A percentile compares a stretch with the other conserved stretches of the same genome.
Conservation (phyloP, 495 filamentous ascomycete genomes). For the Penicillium tannophilum region DNA sequence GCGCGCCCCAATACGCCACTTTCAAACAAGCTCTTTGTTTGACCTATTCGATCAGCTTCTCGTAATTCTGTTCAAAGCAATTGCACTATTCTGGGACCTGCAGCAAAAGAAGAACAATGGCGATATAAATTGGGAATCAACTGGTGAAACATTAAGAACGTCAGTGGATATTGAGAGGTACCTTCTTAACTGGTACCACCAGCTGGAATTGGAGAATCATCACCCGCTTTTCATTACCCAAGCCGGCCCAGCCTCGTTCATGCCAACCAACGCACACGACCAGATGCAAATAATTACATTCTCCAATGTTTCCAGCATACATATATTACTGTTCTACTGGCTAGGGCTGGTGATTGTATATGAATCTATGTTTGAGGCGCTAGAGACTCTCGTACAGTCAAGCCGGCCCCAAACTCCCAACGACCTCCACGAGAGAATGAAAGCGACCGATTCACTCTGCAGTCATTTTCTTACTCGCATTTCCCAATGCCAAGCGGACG, state of each 20-base stretch:
- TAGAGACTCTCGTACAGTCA: neutral
- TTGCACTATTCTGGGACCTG: neutral
- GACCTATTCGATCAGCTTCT: neutral
- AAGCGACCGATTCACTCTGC: neutral
- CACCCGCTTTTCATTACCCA: neutral
- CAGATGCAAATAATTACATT: neutral
- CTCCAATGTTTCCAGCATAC: neutral
- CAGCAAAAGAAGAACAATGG: neutral
- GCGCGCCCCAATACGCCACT: neutral
- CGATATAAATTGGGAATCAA: neutral
- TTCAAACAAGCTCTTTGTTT: neutral
- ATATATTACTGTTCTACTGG: neutral
- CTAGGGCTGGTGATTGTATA: neutral
- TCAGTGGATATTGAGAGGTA: neutral
- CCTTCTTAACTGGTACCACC: neutral
- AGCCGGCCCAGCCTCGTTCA: neutral
- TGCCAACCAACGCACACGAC: neutral
- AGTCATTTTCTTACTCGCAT: neutral
- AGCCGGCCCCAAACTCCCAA: neutral
- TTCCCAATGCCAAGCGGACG: neutral
- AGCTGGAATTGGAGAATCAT: neutral
- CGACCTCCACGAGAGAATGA: neutral
- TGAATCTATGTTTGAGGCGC: neutral
- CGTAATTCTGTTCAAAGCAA: neutral
- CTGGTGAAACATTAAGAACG: neutral